Conservation (phyloP, 148 eudicot genomes). For the Persicaria tinctoria region DNA sequence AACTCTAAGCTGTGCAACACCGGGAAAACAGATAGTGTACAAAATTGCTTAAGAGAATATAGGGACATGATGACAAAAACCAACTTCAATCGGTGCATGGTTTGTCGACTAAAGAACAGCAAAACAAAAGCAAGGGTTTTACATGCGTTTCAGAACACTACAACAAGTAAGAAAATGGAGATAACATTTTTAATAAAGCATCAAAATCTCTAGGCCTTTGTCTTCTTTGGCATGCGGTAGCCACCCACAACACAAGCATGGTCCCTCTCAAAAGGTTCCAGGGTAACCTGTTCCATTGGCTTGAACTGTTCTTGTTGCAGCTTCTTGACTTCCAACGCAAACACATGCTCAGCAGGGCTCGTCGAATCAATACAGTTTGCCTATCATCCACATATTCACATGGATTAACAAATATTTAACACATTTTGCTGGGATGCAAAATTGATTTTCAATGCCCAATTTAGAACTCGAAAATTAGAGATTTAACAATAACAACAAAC, state of each 20-base stretch:
- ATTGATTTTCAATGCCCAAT: background rate
- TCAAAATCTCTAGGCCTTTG: slow-evolving; percentile 32
- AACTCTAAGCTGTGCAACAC: too few species aligned
- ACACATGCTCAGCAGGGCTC: slow-evolving; percentile 77
- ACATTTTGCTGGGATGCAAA: background rate
- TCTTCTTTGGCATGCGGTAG: slow-evolving; percentile 78
- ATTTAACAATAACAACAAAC: slow-evolving; percentile 26
- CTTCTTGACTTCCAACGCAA: slow-evolving; percentile 86
- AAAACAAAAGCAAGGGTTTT: too few species aligned
- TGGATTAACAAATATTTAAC: background rate
- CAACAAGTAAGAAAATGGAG: background rate
- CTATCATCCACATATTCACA: slow-evolving; percentile 20
- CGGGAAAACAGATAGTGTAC: too few species aligned
- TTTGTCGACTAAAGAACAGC: too few species aligned
- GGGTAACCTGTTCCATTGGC: slow-evolving; percentile 83
- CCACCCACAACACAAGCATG: slow-evolving; percentile 93
- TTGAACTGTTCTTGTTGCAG: slow-evolving; percentile 82
- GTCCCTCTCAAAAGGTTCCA: slow-evolving; percentile 88
- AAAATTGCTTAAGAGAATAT: too few species aligned
- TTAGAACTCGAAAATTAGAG: background rate
- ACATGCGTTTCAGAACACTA: too few species aligned
- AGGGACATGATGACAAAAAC: too few species aligned
- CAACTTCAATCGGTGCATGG: too few species aligned
- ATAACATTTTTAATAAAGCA: background rate
- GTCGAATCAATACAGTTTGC: slow-evolving; percentile 97